phyloP scores from a whole-genome alignment of 164 flowering plant species.

The Vitis riparia region DNA sequence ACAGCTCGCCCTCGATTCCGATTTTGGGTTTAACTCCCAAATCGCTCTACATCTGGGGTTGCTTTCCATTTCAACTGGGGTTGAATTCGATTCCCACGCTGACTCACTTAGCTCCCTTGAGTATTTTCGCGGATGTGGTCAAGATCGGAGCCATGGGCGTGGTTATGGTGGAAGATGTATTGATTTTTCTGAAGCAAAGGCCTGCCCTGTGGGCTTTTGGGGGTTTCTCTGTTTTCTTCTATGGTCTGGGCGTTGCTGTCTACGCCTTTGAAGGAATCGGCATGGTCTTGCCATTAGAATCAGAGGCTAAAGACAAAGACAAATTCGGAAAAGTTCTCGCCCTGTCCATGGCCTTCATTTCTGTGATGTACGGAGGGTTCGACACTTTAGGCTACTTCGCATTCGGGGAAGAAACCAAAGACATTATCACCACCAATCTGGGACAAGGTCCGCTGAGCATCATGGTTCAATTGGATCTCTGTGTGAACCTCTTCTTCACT shows the following conservation, averaged over 20 bases:
- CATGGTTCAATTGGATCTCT: too few relatives aligned
- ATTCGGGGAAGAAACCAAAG: too few relatives aligned
- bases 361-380: too few relatives aligned
- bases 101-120: conserved; percentile 87
- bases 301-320: conserved; percentile 58
- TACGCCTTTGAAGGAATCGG: conserved; percentile 89
- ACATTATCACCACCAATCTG: too few relatives aligned
- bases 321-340: conserved; percentile 26
- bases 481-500: too few relatives aligned
- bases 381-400: too few relatives aligned
- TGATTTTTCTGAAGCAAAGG: conserved; percentile 26
- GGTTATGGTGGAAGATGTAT: conserved; percentile 75
- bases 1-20: not conserved
- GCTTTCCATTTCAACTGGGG: conserved; percentile 80
- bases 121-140: conserved; percentile 88
- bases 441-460: too few relatives aligned
- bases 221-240: conserved; percentile 56
- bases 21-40: conserved; percentile 37
- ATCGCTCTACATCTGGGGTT: conserved; percentile 55
- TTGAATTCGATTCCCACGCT: conserved; percentile 71
- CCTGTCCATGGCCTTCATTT: too few relatives aligned
- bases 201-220: conserved; percentile 58
- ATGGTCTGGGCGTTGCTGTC: conserved; percentile 78
- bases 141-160: conserved; percentile 84
- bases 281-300: conserved; percentile 79